These are phyloP conservation scores for Wickerhamiella hasegawae DNA, from an alignment of 805 yeast species.

Conservation along the genomic window DNA sequence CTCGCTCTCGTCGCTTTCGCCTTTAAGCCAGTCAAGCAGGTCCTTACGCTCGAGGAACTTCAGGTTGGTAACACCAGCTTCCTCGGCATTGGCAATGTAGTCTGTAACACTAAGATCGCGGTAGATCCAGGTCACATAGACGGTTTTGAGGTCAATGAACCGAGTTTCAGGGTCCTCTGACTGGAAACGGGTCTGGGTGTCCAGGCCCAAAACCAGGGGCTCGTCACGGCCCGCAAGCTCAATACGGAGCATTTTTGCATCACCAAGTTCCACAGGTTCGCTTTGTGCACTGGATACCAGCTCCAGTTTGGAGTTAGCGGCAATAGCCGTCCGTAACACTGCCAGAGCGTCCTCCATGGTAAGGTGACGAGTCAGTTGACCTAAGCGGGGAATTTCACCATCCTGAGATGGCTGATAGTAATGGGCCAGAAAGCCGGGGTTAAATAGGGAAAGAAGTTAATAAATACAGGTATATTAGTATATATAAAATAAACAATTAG, in stretches of 20 bases:
- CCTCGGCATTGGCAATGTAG: constrained; percentile 59
- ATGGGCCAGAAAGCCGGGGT: not conserved
- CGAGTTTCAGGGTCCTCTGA: not conserved
- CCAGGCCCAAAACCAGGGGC: not conserved
- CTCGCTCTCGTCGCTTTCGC: constrained; percentile 44
- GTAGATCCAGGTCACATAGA: constrained; percentile 64
- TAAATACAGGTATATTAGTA: not conserved
- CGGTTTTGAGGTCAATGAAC: constrained; percentile 32
- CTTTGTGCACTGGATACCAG: not conserved
- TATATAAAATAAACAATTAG: too few relatives aligned
- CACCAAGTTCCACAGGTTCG: not conserved
- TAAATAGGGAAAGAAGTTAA: not conserved
- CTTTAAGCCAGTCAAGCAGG: constrained; percentile 64
- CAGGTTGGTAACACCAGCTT: constrained; percentile 46
- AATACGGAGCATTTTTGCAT: not conserved
- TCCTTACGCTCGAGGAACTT: constrained; percentile 78
- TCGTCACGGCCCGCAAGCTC: not conserved
- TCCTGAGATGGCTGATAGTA: too few relatives aligned
- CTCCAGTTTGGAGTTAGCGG: not conserved
- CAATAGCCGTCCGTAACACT: not conserved
- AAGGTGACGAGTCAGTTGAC: too few relatives aligned
- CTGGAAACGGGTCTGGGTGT: not conserved
- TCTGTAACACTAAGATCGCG: constrained; percentile 65
- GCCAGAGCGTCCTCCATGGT: not conserved
- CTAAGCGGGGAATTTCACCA: too few relatives aligned